Base-by-base conservation (phyloP, 2,329 filamentous ascomycete species). In the Lachnellula occidentalis region DNA sequence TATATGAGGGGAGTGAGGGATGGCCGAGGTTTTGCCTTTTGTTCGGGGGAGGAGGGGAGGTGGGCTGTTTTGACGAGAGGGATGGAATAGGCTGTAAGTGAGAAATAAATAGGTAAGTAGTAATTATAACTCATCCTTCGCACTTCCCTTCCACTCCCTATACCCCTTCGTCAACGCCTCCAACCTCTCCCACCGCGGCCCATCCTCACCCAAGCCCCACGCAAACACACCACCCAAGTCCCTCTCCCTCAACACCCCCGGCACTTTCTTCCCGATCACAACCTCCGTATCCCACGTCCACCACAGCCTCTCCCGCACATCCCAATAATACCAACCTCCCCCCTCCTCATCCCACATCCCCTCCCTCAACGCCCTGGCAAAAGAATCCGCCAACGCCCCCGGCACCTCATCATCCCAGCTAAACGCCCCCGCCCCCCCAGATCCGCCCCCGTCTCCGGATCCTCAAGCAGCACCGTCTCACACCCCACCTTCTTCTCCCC, bases 141-240 rank as follows among this genome's bases (percentile, higher is more conserved):
- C 15, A 14, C 37, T 34, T 22, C 19, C 34, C 24, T 46, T 36
- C 34, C 48, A 46, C 5, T 37, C 34, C 15, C 27, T 14, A 46
- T 45, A 53, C 17, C 47, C 49, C 24, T 24, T 27, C 34, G 67
- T 70, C 66, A 78, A 73, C 4, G 72, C 71, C 55, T 68, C 65
- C 9, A 81, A 54, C 62, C 78, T 77, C 43, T 59, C 67, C 66
- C 70, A 78, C 27, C 72, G 61, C 27, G 68, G 64, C 9, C 68
- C 73, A 64, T 90, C 87, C 70, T 90, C 86, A 2, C 85, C 87
- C 55, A 90, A 64, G 19, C 83, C 86, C 87, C 86, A 90, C 0
- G 86, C 86, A 76, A 90, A 89, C 4, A 88, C 81, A 15, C 88
- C 87, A 1, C 87, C 86, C 0, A 90, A 68, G 1, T 72, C 69